Percentiles rank a stretch among this genome's conserved stretches.
Evolutionary conservation across 2,329 filamentous ascomycete genomes (phyloP).

Genomic region (Xylaria arbuscula): DNA sequence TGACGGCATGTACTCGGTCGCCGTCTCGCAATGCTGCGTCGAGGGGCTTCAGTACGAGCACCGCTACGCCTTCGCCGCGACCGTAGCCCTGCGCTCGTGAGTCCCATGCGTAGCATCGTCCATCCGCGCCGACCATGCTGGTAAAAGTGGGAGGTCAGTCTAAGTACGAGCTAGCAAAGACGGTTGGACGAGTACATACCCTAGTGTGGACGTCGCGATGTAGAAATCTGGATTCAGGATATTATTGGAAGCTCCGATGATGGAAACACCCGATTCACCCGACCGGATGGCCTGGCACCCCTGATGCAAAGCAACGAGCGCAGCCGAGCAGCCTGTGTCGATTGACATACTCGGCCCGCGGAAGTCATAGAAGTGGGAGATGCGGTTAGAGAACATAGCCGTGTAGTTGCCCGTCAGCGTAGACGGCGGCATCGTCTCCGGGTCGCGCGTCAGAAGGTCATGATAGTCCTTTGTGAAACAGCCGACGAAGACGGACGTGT

Average conservation of each 20-base stretch:
- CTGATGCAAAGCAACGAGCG: conserved; percentile 28
- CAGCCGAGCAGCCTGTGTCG: conserved; percentile 34
- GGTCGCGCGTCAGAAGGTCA: too few relatives aligned
- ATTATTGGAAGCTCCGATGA: conserved; percentile 30
- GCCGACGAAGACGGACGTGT: too few relatives aligned
- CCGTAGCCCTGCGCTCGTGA: conserved; percentile 43
- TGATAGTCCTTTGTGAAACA: too few relatives aligned
- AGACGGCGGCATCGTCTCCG: too few relatives aligned
- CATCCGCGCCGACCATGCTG: conserved; percentile 30
- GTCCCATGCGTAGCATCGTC: conserved; percentile 39
- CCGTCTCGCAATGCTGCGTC: conserved; percentile 56
- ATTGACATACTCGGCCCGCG: too few relatives aligned
- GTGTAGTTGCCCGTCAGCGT: too few relatives aligned
- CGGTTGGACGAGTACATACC: too few relatives aligned
- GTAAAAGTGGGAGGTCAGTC: too few relatives aligned
- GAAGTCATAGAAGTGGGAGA: too few relatives aligned
- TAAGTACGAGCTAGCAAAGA: too few relatives aligned
- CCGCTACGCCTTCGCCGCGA: conserved; percentile 62
- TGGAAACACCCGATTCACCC: not conserved
- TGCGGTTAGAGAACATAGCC: too few relatives aligned
- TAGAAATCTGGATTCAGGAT: conserved; percentile 29
- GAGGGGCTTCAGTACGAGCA: conserved; percentile 62
- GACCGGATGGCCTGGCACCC: conserved; percentile 28
- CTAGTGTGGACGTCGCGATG: too few relatives aligned
- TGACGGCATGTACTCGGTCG: conserved; percentile 51